Conservation (phyloP, 225 moss, liverwort and hornwort species). For the Physcomitrium patens region DNA sequence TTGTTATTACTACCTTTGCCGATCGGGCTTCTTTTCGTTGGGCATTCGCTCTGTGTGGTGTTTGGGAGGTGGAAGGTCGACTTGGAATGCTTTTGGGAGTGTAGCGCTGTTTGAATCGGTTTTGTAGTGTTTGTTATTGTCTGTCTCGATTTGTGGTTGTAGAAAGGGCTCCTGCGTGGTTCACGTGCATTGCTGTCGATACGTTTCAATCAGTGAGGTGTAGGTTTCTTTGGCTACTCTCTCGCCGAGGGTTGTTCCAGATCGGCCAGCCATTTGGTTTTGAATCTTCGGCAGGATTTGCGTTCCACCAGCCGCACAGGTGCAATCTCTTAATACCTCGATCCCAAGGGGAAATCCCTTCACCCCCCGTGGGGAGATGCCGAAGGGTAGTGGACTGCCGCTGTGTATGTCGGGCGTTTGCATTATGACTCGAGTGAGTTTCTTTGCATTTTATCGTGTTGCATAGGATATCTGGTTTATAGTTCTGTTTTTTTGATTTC, state of each 20-base stretch:
- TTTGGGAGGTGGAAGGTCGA: too few species aligned
- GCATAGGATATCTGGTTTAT: background rate
- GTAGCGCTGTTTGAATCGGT: too few species aligned
- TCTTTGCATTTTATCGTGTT: constrained; percentile 7
- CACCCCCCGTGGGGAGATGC: constrained; percentile 40
- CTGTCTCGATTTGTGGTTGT: too few species aligned
- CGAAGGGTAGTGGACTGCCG: constrained; percentile 50
- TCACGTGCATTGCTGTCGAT: constrained; percentile 20
- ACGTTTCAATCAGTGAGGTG: background rate
- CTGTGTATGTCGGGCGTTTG: constrained; percentile 57
- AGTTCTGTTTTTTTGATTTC: background rate
- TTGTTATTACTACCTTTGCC: too few species aligned
- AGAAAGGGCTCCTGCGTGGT: too few species aligned
- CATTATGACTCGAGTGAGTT: constrained; percentile 53
- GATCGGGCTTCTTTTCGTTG: too few species aligned
- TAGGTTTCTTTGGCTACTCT: background rate
- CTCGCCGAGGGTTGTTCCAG: background rate
- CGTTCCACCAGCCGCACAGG: constrained; percentile 5
- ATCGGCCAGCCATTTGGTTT: constrained; percentile 15
- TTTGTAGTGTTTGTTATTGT: too few species aligned
- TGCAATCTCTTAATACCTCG: constrained; percentile 45
- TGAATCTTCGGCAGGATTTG: background rate
- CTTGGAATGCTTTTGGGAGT: too few species aligned
- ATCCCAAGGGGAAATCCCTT: constrained; percentile 44
- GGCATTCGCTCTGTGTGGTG: too few species aligned